Conservation (phyloP, 352 stramenopile species). For the Pythium brassicae region DNA sequence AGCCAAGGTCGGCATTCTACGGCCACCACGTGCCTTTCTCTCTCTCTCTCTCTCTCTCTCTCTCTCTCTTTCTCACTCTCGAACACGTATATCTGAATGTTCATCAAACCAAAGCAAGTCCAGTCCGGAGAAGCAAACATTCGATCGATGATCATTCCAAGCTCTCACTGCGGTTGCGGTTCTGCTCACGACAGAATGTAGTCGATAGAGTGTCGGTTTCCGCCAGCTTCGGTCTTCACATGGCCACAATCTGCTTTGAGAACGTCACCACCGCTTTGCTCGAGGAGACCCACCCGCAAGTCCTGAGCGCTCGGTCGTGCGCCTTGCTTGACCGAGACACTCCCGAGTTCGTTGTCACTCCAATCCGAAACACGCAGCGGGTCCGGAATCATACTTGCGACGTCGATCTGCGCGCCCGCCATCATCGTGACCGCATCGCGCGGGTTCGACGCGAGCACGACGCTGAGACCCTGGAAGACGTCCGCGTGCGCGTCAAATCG, state of each 20-base stretch:
- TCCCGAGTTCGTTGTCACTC: neutral
- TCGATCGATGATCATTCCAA: neutral
- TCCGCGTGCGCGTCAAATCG: slow-evolving; percentile 7
- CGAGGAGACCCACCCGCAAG: too few relatives aligned
- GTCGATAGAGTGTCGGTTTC: slow-evolving; percentile 1
- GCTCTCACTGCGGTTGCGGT: neutral
- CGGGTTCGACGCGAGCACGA: slow-evolving; percentile 1
- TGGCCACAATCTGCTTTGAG: too few relatives aligned
- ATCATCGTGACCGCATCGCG: slow-evolving; percentile 11
- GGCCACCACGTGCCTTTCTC: too few relatives aligned
- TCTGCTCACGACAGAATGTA: slow-evolving; percentile 4
- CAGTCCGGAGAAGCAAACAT: neutral
- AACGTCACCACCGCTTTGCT: too few relatives aligned
- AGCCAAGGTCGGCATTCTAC: too few relatives aligned
- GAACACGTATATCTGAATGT: neutral
- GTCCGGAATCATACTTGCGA: slow-evolving; percentile 3
- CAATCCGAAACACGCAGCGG: neutral
- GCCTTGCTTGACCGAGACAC: neutral
- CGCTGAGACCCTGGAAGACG: slow-evolving; percentile 3
- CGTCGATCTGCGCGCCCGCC: slow-evolving; percentile 5
- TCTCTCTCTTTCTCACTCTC: neutral
- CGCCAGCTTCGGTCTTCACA: neutral
- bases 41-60: too few relatives aligned
- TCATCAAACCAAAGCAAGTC: neutral
- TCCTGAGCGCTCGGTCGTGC: neutral